phyloP scores from a whole-genome alignment of 1,139 yeast species.

The Lodderomyces jiufengensis region DNA sequence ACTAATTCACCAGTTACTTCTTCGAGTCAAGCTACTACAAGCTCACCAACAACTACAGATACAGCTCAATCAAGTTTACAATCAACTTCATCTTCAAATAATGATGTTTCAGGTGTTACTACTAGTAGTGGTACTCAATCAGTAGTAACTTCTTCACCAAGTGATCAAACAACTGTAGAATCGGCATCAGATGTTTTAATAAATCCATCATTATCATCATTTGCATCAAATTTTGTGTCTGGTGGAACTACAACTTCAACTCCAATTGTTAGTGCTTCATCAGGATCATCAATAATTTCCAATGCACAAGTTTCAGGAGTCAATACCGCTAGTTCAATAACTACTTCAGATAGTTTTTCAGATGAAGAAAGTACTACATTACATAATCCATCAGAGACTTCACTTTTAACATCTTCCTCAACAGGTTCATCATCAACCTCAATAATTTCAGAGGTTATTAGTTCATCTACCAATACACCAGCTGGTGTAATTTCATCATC shows the following conservation, averaged over 20 bases:
- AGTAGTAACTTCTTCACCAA: no score
- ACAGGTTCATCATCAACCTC: constrained; percentile 1
- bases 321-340: neutral
- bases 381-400: neutral
- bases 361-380: neutral
- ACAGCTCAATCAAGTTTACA: neutral
- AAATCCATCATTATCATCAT: neutral
- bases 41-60: no score
- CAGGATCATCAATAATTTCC: neutral
- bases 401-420: neutral
- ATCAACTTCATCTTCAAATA: neutral
- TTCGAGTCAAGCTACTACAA: no score
- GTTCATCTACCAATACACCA: constrained; percentile 4
- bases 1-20: neutral
- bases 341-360: neutral
- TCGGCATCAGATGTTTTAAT: neutral
- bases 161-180: no score
- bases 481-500: constrained; percentile 1
- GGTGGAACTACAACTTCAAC: neutral
- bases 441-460: neutral
- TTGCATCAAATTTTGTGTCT: neutral
- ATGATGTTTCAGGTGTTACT: no score
- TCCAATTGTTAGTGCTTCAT: neutral
- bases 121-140: no score
- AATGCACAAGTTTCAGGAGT: neutral